A percentile compares a stretch with the other conserved stretches of the same genome.
Evolutionary conservation across 805 yeast species (phyloP).

Genomic region (Grigorovia transvaalensis): DNA sequence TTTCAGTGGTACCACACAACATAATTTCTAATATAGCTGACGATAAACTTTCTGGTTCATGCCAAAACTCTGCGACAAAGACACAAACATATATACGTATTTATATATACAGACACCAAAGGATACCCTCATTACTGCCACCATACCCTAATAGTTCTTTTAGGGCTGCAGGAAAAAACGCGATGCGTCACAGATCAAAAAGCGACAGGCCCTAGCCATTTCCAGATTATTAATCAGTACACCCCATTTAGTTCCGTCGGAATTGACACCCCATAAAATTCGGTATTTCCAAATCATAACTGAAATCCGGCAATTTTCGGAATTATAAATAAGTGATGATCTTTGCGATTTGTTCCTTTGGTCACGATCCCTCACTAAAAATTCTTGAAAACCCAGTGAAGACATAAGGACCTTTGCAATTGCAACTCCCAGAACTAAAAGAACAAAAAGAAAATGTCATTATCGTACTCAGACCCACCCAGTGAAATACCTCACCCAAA

Average conservation of each 20-base stretch:
- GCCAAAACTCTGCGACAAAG: no score
- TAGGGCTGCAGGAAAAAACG: no score
- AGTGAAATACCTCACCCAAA: background rate
- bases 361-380: background rate
- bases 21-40: background rate
- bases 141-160: no score
- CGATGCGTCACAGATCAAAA: no score
- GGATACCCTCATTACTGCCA: no score
- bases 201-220: no score
- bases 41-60: background rate
- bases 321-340: background rate
- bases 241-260: background rate
- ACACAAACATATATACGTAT: background rate
- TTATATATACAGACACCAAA: no score
- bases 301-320: background rate
- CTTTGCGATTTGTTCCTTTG: background rate
- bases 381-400: no score
- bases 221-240: background rate
- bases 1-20: background rate
- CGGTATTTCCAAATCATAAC: background rate
- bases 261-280: background rate
- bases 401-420: no score
- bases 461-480: conserved; percentile 1
- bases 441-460: background rate
- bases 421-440: background rate